Conservation (phyloP, 768 basidiomycete genomes). For the Pleurotus platypus region DNA sequence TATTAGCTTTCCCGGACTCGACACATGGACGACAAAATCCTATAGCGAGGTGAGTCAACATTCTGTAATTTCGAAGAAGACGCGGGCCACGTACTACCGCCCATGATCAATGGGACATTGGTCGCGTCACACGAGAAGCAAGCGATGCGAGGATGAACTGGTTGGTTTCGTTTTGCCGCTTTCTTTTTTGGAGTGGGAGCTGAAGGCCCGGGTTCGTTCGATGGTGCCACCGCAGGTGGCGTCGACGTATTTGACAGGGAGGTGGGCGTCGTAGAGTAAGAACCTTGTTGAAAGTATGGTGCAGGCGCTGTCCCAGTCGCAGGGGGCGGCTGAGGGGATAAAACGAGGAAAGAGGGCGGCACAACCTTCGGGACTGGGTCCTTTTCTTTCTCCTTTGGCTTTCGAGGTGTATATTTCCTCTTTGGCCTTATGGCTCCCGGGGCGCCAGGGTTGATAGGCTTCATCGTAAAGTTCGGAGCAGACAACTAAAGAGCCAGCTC, state of each 20-base stretch:
- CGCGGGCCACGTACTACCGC: slow-evolving; percentile 55
- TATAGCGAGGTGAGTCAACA: slow-evolving; percentile 19
- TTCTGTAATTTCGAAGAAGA: neutral
- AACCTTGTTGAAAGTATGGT: neutral
- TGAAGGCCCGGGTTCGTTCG: neutral
- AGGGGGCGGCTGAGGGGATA: neutral
- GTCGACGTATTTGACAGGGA: neutral
- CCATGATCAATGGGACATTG: slow-evolving; percentile 73
- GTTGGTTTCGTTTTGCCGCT: slow-evolving; percentile 27
- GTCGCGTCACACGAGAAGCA: slow-evolving; percentile 62
- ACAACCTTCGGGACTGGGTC: neutral
- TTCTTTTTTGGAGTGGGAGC: slow-evolving; percentile 34
- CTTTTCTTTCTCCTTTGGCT: slow-evolving; percentile 9
- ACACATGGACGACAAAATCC: slow-evolving; percentile 71
- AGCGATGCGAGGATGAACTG: slow-evolving; percentile 38
- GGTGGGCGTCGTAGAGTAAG: neutral
- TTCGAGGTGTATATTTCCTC: slow-evolving; percentile 26
- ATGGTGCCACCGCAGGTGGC: neutral
- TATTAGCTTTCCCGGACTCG: slow-evolving; percentile 43
- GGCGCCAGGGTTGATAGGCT: slow-evolving; percentile 50
- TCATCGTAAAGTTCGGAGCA: slow-evolving; percentile 48
- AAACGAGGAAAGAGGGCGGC: neutral
- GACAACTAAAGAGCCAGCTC: slow-evolving; percentile 30
- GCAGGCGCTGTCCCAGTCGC: neutral
- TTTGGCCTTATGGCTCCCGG: slow-evolving; percentile 24